Evolutionary conservation across 2,329 filamentous ascomycete species (phyloP), one percentile per base, ranked within the genome.

Genomic region (Diaporthe vaccinii): DNA sequence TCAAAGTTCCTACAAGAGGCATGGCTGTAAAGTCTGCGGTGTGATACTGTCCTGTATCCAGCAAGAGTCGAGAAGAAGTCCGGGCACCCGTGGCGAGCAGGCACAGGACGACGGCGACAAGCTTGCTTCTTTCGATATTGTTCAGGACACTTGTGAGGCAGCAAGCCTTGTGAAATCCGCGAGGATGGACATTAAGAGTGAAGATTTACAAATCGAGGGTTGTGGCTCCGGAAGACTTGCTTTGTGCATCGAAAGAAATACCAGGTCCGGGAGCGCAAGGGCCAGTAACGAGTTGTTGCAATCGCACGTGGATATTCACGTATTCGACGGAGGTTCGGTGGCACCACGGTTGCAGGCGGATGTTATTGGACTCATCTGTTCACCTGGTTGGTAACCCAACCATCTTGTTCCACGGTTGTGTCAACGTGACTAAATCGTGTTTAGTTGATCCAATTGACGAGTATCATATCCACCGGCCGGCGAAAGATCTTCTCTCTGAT

Each of bases 11-110:
- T 61, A 39, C 22, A 10, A 61, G 34, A 12, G 34, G 22, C n/a
- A 61, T 39, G 57, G 28, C 3, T 61, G 57, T 2, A 36, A 41
- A 25, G 25, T 22, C n/a, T 61, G 57, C 34, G 34, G 57, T 25
- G 5, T 61, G 22, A 61, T 61, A 10, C 5, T 25, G 3, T 39
- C 57, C 15, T 61, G 34, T 22, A 61, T 41, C 57, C 34, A 25
- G 57, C 10, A 25, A 7, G 10, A 15, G 34, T 25, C 34, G 17
- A 22, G 9, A 34, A 12, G 10, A 39, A 41, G 8, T 25, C 4
- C 8, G 1, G 22, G 10, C 0, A 1, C 2, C 22, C 2, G 25
- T n/a, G 57, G 4, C 2, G 12, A 61, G 34, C 34, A 17, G 22
- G 4, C 9, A 17, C 34, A 4, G 34, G 34, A 22, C 34, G 34